A percentile compares a stretch with the other conserved stretches of the same genome.
Evolutionary conservation across 1,284 basidiomycete genomes (phyloP).

Genomic region (Fomitopsis schrenkii): DNA sequence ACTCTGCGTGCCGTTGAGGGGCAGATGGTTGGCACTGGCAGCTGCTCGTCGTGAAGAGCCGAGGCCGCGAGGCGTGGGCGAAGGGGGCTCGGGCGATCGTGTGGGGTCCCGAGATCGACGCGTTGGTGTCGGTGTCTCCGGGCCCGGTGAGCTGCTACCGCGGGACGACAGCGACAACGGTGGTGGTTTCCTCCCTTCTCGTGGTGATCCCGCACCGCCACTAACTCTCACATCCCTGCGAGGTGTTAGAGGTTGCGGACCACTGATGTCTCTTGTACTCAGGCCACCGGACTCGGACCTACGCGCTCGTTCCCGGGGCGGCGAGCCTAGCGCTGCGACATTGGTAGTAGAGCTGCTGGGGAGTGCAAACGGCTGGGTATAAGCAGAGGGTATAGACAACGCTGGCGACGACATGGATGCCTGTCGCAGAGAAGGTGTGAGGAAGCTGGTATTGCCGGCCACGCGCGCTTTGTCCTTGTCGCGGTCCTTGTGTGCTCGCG

Average conservation of each 20-base stretch:
- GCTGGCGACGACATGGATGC: constrained; percentile 72
- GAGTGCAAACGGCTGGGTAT: constrained; percentile 44
- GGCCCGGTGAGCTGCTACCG: constrained; percentile 23
- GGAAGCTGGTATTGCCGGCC: constrained; percentile 53
- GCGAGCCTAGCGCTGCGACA: constrained; percentile 37
- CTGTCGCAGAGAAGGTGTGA: constrained; percentile 59
- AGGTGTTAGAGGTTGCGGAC: constrained; percentile 36
- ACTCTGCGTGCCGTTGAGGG: constrained; percentile 24
- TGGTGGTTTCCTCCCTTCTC: constrained; percentile 26
- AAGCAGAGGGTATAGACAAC: constrained; percentile 47
- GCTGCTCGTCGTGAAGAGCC: constrained; percentile 34
- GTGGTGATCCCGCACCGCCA: constrained; percentile 22
- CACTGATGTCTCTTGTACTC: constrained; percentile 34
- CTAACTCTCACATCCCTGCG: constrained; percentile 27
- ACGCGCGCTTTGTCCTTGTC: constrained; percentile 34
- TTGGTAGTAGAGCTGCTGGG: constrained; percentile 42
- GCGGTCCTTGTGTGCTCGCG: constrained; percentile 26
- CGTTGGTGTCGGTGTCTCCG: constrained; percentile 49
- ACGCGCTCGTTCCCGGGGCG: constrained; percentile 37
- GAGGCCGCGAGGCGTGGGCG: constrained; percentile 31
- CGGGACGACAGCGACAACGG: constrained; percentile 33
- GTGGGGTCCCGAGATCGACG: constrained; percentile 28
- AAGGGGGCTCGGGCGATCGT: constrained; percentile 30
- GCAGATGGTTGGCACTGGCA: constrained; percentile 37
- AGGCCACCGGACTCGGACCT: constrained; percentile 36